Conservation (phyloP, 371 early-diverging fungal species). For the Mortierella polycephala region DNA sequence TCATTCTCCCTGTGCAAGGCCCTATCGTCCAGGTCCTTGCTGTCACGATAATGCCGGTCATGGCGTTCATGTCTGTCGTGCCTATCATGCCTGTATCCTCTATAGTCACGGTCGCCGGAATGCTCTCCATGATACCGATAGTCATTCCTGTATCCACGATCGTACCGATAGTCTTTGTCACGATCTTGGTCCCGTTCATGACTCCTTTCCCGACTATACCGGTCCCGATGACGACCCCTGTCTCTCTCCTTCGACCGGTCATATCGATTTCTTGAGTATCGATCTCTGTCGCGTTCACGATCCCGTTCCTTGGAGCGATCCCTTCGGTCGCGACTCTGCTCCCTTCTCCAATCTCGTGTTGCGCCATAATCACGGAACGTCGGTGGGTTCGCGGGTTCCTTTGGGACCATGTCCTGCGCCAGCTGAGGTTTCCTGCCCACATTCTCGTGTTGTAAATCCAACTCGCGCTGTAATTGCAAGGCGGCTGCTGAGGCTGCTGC, state of each 20-base stretch:
- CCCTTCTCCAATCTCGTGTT: conserved; percentile 49
- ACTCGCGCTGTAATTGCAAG: conserved; percentile 35
- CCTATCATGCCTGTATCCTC: conserved; percentile 36
- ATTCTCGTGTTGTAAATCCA: conserved; percentile 45
- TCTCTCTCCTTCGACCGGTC: conserved; percentile 45
- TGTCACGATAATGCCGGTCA: conserved; percentile 37
- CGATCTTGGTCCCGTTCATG: conserved; percentile 40
- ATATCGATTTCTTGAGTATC: conserved; percentile 30
- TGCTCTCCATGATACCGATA: conserved; percentile 38
- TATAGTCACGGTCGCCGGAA: conserved; percentile 36
- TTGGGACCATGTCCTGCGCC: conserved; percentile 44
- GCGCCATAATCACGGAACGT: conserved; percentile 51
- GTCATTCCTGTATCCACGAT: conserved; percentile 34
- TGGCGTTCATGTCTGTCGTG: conserved; percentile 44
- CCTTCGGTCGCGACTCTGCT: conserved; percentile 46
- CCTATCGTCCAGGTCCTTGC: conserved; percentile 22
- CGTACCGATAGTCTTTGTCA: conserved; percentile 33
- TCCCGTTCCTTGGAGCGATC: conserved; percentile 47
- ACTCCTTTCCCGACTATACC: conserved; percentile 44
- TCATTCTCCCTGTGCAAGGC: conserved; percentile 23
- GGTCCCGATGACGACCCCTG: conserved; percentile 38
- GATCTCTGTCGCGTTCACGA: conserved; percentile 32
- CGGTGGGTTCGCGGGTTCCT: conserved; percentile 41
- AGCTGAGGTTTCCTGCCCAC: conserved; percentile 47
- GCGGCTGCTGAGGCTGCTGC: conserved; percentile 49